phyloP scores from a whole-genome alignment of 805 yeast genomes.

The Teunomyces kruisii region DNA sequence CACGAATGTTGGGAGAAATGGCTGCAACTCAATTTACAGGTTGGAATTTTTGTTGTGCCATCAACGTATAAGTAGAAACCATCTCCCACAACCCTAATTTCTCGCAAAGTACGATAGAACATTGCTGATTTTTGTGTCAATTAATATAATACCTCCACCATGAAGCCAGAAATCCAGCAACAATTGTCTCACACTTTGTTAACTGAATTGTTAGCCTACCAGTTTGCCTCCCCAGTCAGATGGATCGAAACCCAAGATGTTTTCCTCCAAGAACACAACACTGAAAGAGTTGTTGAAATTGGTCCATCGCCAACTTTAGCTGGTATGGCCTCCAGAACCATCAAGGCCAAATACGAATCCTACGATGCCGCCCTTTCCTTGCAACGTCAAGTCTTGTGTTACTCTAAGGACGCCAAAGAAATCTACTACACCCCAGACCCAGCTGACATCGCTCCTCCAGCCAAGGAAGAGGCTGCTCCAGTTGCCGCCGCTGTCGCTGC shows the following conservation, averaged over 20 bases:
- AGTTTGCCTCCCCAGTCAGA: constrained; percentile 98
- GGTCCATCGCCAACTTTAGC: constrained; percentile 99
- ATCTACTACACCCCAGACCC: constrained; percentile 93
- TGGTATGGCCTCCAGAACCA: constrained; percentile 97
- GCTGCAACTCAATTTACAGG: not conserved
- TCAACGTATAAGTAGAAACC: constrained; percentile 1
- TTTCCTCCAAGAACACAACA: constrained; percentile 86
- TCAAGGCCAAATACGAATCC: constrained; percentile 92
- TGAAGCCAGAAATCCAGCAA: constrained; percentile 96
- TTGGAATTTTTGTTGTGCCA: constrained; percentile 1
- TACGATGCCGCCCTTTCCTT: constrained; percentile 95
- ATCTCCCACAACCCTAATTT: not conserved
- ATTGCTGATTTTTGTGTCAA: not conserved
- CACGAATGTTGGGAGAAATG: constrained; percentile 2
- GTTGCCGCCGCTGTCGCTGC: constrained; percentile 57
- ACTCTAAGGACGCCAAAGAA: constrained; percentile 93
- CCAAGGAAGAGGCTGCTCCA: constrained; percentile 16
- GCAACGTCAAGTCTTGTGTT: constrained; percentile 92
- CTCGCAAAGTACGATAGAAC: not conserved
- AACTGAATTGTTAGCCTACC: constrained; percentile 96
- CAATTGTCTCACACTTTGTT: constrained; percentile 92
- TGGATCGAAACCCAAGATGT: constrained; percentile 99
- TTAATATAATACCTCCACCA: constrained; percentile 21
- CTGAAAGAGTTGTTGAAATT: constrained; percentile 96
- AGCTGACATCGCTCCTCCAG: constrained; percentile 45